These are phyloP conservation scores for Tuber umbilicatum DNA, from an alignment of 495 filamentous ascomycete species.

Conservation along the genomic window DNA sequence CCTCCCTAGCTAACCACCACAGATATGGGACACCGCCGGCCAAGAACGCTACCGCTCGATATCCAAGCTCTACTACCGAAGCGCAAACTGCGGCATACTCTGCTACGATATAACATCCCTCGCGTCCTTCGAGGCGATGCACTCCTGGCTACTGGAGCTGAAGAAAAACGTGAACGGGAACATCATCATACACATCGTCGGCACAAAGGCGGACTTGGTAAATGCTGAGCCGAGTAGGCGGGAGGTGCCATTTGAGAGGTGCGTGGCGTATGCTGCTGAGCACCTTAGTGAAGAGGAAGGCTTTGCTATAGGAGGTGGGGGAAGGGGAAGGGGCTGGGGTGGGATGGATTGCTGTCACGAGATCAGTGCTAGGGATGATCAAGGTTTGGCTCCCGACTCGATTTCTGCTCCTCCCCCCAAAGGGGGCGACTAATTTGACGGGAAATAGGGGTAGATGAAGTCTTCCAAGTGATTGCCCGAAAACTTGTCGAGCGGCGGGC, in stretches of 20 bases:
- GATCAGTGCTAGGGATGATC: conserved; percentile 86
- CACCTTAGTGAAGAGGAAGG: conserved; percentile 51
- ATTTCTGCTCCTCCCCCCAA: background rate
- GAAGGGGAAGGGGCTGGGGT: conserved; percentile 44
- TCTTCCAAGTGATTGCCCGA: conserved; percentile 87
- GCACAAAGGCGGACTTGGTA: conserved; percentile 89
- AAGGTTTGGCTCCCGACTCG: conserved; percentile 47
- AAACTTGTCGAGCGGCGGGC: conserved; percentile 73
- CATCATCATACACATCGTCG: conserved; percentile 90
- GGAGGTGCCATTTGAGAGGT: conserved; percentile 84
- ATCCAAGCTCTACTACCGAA: conserved; percentile 87
- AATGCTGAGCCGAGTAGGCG: conserved; percentile 66
- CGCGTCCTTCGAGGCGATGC: conserved; percentile 85
- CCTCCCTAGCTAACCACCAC: conserved; percentile 42
- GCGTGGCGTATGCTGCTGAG: conserved; percentile 90
- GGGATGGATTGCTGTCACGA: conserved; percentile 97
- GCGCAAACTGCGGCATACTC: conserved; percentile 87
- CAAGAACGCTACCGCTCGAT: conserved; percentile 94
- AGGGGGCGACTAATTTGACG: background rate
- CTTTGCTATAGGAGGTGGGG: conserved; percentile 4
- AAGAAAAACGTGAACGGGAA: conserved; percentile 49
- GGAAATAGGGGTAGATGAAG: conserved; percentile 69
- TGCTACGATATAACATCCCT: conserved; percentile 92
- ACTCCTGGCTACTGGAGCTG: conserved; percentile 58
- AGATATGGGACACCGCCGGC: conserved; percentile 55